These are phyloP conservation scores for Solanum bulbocastanum DNA, from an alignment of 257 asterid genomes.

Conservation along the genomic window DNA sequence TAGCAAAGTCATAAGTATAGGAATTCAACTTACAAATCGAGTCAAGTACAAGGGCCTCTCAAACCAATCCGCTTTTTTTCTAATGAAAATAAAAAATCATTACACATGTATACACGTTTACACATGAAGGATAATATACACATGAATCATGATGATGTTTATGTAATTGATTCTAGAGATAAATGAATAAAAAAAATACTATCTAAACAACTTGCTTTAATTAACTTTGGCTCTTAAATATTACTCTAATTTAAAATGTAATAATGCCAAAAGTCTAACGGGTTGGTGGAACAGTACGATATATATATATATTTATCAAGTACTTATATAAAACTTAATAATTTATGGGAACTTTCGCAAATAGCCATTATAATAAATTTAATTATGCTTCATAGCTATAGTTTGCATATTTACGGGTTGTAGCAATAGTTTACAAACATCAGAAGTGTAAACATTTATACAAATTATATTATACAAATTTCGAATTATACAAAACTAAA, in stretches of 20 bases:
- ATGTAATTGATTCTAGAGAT: neutral
- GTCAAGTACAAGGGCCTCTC: too few relatives aligned
- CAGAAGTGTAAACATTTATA: too few relatives aligned
- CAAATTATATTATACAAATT: too few relatives aligned
- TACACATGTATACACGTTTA: neutral
- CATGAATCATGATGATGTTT: neutral
- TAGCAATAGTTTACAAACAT: too few relatives aligned
- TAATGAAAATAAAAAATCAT: neutral
- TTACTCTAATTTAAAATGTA: neutral
- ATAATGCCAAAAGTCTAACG: neutral
- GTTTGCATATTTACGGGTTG: too few relatives aligned
- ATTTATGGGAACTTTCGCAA: too few relatives aligned
- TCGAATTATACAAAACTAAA: too few relatives aligned
- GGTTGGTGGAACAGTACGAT: neutral
- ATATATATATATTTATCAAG: neutral
- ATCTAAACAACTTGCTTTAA: neutral
- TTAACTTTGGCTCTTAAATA: neutral
- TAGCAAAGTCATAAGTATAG: too few relatives aligned
- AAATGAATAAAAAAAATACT: neutral
- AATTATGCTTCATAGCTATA: too few relatives aligned
- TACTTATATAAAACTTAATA: neutral
- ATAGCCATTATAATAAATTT: too few relatives aligned
- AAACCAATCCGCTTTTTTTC: too few relatives aligned
- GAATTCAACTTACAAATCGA: too few relatives aligned
- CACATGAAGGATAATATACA: neutral